Evolutionary conservation across 2,329 filamentous ascomycete genomes (phyloP).

Genomic region (Sordariomycetes sp.): DNA sequence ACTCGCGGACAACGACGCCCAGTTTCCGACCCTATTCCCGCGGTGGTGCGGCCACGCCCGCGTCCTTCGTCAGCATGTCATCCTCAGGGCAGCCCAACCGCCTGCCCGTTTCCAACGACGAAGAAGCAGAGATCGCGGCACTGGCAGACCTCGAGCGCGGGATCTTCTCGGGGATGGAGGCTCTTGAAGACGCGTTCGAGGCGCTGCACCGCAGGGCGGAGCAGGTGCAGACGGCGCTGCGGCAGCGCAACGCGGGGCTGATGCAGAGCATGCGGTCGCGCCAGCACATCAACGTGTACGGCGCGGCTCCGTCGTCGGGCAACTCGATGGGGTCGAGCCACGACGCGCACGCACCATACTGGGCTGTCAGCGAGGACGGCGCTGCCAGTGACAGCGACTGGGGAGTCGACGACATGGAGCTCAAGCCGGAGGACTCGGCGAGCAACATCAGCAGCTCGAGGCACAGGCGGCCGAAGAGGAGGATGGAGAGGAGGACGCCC

Average conservation of each 20-base stretch:
- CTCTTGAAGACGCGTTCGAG: conserved; percentile 88
- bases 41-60: conserved; percentile 46
- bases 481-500: conserved; percentile 59
- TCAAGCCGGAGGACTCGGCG: conserved; percentile 70
- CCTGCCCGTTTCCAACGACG: conserved; percentile 72
- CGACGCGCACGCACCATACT: conserved; percentile 33
- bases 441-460: conserved; percentile 69
- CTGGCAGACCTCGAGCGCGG: conserved; percentile 87
- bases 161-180: conserved; percentile 90
- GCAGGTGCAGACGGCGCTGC: conserved; percentile 63
- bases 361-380: conserved; percentile 23
- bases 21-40: conserved; percentile 38
- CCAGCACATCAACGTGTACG: conserved; percentile 43
- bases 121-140: conserved; percentile 85
- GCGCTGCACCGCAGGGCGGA: conserved; percentile 80
- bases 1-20: conserved; percentile 25
- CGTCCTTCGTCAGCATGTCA: conserved; percentile 47
- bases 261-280: conserved; percentile 52
- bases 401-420: conserved; percentile 45
- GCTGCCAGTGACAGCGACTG: conserved; percentile 43
- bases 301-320: conserved; percentile 30
- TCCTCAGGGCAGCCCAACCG: conserved; percentile 35
- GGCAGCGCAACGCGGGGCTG: conserved; percentile 73
- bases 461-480: conserved; percentile 55
- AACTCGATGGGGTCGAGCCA: conserved; percentile 25